Evolutionary conservation across 1,284 basidiomycete species (phyloP).

Genomic region (Anthracocystis panici-leucophaei): DNA sequence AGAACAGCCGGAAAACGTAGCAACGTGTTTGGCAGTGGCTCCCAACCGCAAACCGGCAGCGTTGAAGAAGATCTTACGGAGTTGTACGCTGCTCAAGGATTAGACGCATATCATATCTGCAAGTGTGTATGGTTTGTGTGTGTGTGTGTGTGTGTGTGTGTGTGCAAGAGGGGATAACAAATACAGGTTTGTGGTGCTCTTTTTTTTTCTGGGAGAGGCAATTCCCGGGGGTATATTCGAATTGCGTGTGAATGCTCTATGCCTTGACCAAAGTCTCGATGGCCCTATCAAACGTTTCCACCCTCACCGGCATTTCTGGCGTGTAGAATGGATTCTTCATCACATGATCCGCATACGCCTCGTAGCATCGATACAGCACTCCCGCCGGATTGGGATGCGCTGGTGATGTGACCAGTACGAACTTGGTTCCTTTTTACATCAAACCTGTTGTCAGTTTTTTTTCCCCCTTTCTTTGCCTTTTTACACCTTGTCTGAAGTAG

Average conservation of each 20-base stretch:
- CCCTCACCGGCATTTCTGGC: slow-evolving; percentile 97
- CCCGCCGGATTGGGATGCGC: slow-evolving; percentile 75
- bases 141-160: neutral
- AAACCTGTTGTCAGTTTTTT: slow-evolving; percentile 1
- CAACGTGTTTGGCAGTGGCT: slow-evolving; percentile 74
- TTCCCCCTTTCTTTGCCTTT: neutral
- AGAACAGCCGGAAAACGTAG: slow-evolving; percentile 74
- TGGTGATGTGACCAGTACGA: slow-evolving; percentile 87
- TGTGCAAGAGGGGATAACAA: slow-evolving; percentile 13
- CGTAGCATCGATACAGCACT: slow-evolving; percentile 81
- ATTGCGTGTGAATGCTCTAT: neutral
- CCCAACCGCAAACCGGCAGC: slow-evolving; percentile 73
- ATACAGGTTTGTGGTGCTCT: slow-evolving; percentile 13
- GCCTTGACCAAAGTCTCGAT: slow-evolving; percentile 56
- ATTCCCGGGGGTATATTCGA: neutral
- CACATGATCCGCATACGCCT: slow-evolving; percentile 89
- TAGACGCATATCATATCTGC: slow-evolving; percentile 3
- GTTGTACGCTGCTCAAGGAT: slow-evolving; percentile 71
- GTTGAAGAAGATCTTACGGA: slow-evolving; percentile 71
- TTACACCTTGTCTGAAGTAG: too few species aligned
- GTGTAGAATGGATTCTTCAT: slow-evolving; percentile 99
- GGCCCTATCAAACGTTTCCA: slow-evolving; percentile 84
- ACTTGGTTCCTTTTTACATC: slow-evolving; percentile 84
- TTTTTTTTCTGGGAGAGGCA: neutral
- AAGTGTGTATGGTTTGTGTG: neutral